Evolutionary conservation across 2,329 filamentous ascomycete genomes (phyloP).

Genomic region (Fusarium pseudoanthophilum): DNA sequence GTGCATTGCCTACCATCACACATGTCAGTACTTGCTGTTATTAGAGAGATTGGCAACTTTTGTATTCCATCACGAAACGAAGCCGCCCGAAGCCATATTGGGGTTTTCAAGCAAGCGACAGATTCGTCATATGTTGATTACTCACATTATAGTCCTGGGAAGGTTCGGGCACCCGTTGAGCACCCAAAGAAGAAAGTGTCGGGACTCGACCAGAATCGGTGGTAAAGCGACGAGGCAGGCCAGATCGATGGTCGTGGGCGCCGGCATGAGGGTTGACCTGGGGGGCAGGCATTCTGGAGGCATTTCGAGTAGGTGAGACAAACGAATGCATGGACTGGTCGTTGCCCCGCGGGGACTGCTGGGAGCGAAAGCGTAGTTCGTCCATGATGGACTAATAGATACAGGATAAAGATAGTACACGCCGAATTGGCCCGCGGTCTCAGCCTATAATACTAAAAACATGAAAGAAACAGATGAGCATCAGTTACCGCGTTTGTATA

Average conservation of each 20-base stretch:
- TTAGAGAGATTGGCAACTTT: background rate
- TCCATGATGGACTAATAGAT: slow-evolving; percentile 67
- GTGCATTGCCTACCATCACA: slow-evolving; percentile 66
- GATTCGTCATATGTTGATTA: slow-evolving; percentile 28
- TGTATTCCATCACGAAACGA: slow-evolving; percentile 15
- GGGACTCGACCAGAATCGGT: slow-evolving; percentile 88
- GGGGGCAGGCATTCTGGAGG: slow-evolving; percentile 69
- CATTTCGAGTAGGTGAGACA: slow-evolving; percentile 78
- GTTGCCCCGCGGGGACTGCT: slow-evolving; percentile 77
- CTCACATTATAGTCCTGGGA: slow-evolving; percentile 61
- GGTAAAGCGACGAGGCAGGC: slow-evolving; percentile 91
- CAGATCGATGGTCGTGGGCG: slow-evolving; percentile 76
- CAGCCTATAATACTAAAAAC: slow-evolving; percentile 50
- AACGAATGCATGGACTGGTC: slow-evolving; percentile 80
- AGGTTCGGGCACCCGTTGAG: slow-evolving; percentile 59
- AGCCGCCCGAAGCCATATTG: slow-evolving; percentile 3
- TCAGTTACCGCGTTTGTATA: slow-evolving; percentile 43
- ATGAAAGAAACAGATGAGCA: slow-evolving; percentile 49
- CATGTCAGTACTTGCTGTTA: slow-evolving; percentile 37
- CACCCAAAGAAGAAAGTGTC: slow-evolving; percentile 67
- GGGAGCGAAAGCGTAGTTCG: slow-evolving; percentile 80
- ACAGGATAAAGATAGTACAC: slow-evolving; percentile 55
- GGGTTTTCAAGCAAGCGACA: background rate
- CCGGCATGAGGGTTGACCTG: slow-evolving; percentile 52
- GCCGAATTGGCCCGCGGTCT: slow-evolving; percentile 51